Percentiles rank a stretch among this genome's conserved stretches.
These are phyloP conservation scores for Lonicera japonica DNA, from an alignment of 129 eudicot species.

Conservation along the genomic window DNA sequence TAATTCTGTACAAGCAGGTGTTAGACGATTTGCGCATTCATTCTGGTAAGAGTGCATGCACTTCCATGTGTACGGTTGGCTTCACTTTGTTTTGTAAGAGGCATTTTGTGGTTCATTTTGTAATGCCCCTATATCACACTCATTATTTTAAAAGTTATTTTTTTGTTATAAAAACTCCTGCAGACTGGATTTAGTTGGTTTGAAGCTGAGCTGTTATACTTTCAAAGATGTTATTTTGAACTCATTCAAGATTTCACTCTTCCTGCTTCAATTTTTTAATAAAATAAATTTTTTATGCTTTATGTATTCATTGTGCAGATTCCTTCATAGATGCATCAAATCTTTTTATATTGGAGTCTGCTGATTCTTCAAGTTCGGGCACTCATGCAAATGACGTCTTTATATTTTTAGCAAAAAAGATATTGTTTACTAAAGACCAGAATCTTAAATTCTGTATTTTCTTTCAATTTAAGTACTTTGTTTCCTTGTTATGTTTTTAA, in stretches of 20 bases:
- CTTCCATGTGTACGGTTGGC: no score
- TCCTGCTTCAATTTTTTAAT: conserved; percentile 14
- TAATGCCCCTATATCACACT: no score
- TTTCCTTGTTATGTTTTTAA: conserved; percentile 38
- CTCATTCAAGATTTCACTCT: conserved; percentile 1
- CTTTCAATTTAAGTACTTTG: conserved; percentile 29
- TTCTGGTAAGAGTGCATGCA: no score
- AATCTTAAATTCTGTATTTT: conserved; percentile 49
- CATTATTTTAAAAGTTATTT: no score
- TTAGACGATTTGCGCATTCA: no score
- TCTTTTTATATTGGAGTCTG: conserved; percentile 89
- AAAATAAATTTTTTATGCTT: conserved; percentile 40
- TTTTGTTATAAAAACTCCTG: no score
- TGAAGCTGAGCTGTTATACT: neutral
- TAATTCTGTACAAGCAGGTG: no score
- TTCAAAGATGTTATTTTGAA: conserved; percentile 5
- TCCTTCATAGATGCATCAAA: no score
- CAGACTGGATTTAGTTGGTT: no score
- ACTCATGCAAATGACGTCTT: conserved; percentile 77
- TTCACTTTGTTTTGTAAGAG: no score
- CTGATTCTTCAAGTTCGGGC: conserved; percentile 85
- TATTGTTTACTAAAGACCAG: conserved; percentile 53
- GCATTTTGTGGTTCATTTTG: no score
- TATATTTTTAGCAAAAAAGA: conserved; percentile 57
- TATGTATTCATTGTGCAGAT: conserved; percentile 90